Percentiles rank a stretch among this genome's conserved stretches.
Evolutionary conservation across 78 protist species (phyloP).

Genomic region (Speleostelium caveatum): DNA sequence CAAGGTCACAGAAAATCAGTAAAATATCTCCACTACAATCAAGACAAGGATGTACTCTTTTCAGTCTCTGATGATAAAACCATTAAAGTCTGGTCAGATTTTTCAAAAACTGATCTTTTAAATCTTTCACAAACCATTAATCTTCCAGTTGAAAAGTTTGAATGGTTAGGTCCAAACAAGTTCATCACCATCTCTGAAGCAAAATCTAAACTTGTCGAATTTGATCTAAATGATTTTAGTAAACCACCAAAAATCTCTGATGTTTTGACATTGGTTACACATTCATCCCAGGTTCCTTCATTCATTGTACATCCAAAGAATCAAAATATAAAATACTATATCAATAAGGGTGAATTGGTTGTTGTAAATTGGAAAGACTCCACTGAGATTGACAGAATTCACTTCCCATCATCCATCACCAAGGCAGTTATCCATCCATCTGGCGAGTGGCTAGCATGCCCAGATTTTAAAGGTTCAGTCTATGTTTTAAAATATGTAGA

Average conservation of each 20-base stretch:
- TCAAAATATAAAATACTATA: not conserved
- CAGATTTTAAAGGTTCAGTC: not conserved
- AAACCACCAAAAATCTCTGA: not conserved
- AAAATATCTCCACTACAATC: not conserved
- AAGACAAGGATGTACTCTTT: not conserved
- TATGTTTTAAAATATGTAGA: too few species aligned
- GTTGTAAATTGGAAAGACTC: not conserved
- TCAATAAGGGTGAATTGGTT: not conserved
- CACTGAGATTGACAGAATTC: not conserved
- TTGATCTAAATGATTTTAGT: not conserved
- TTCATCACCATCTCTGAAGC: not conserved
- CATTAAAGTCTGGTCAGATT: conserved; percentile 16
- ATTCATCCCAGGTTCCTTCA: not conserved
- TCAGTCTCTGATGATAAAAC: conserved; percentile 59
- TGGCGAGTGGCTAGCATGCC: not conserved
- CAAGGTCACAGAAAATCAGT: conserved; percentile 62
- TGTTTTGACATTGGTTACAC: not conserved
- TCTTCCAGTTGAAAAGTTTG: not conserved
- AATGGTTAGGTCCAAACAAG: not conserved
- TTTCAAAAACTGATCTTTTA: conserved; percentile 24
- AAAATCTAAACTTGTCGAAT: not conserved
- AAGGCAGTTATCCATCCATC: not conserved
- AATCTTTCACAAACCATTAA: not conserved
- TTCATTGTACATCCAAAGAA: not conserved
- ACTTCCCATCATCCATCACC: not conserved